Evolutionary conservation across 2,329 filamentous ascomycete species (phyloP).

Genomic region (Xylariaceae sp.): DNA sequence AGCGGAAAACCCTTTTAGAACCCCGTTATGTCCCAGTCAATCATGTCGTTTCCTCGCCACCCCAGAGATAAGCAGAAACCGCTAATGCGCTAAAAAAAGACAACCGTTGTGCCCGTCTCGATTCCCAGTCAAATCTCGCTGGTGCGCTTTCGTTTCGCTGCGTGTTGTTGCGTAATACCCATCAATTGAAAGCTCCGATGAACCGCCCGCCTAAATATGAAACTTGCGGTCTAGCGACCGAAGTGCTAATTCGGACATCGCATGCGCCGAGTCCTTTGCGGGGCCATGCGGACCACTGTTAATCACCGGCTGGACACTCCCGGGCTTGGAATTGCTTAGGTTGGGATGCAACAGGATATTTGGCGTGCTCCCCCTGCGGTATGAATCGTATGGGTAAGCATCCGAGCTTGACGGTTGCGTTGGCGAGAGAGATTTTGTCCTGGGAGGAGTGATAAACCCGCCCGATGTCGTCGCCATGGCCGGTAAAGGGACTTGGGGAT

Average conservation of each 20-base stretch:
- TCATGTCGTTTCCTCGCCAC: too few species aligned
- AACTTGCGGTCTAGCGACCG: constrained; percentile 62
- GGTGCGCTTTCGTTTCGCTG: too few species aligned
- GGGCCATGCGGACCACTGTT: constrained; percentile 47
- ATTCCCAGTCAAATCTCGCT: too few species aligned
- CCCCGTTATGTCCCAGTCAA: too few species aligned
- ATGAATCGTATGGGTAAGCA: constrained; percentile 18
- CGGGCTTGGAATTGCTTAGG: constrained; percentile 43
- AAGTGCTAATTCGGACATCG: constrained; percentile 53
- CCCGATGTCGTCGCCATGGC: constrained; percentile 34
- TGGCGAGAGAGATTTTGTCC: constrained; percentile 48
- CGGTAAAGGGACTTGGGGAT: constrained; percentile 44
- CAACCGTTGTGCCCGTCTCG: too few species aligned
- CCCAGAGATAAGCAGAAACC: too few species aligned
- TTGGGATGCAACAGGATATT: constrained; percentile 50
- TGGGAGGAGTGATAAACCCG: constrained; percentile 39
- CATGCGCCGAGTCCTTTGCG: constrained; percentile 37
- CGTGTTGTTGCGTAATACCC: too few species aligned
- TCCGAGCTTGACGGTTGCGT: constrained; percentile 41
- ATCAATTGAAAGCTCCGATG: too few species aligned
- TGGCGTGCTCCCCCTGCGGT: constrained; percentile 45
- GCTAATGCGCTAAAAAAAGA: too few species aligned
- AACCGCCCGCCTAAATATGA: constrained; percentile 30
- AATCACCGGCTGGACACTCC: too few species aligned
- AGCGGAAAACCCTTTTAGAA: too few species aligned